These are phyloP conservation scores for Metschnikowia bowlesiae DNA, from an alignment of 805 yeast genomes.

Conservation along the genomic window DNA sequence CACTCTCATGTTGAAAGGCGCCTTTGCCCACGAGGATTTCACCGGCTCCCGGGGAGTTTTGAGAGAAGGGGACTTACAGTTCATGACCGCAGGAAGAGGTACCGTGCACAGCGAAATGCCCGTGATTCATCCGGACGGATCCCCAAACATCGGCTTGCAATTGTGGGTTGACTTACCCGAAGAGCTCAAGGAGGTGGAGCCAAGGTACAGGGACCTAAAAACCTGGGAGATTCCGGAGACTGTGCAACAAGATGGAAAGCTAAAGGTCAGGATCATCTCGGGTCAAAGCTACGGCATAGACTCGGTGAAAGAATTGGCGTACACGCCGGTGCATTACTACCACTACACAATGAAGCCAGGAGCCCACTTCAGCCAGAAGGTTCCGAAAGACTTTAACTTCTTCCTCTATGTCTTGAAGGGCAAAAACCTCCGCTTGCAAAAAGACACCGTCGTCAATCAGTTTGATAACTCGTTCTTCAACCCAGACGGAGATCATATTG, in stretches of 20 bases:
- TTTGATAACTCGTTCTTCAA: conserved; percentile 60
- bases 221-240: conserved; percentile 68
- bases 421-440: conserved; percentile 42
- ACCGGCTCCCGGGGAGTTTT: conserved; percentile 78
- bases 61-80: conserved; percentile 80
- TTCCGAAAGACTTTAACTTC: conserved; percentile 59
- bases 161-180: conserved; percentile 50
- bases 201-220: conserved; percentile 72
- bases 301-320: conserved; percentile 69
- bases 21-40: conserved; percentile 78
- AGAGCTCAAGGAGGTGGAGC: conserved; percentile 43
- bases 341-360: conserved; percentile 60
- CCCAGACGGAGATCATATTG: conserved; percentile 59
- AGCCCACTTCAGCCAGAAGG: conserved; percentile 55
- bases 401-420: conserved; percentile 70
- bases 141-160: conserved; percentile 55
- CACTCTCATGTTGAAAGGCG: conserved; percentile 61
- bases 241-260: conserved; percentile 56
- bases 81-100: conserved; percentile 92
- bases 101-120: conserved; percentile 88
- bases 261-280: conserved; percentile 66
- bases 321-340: conserved; percentile 75
- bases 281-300: conserved; percentile 74
- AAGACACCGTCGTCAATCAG: conserved; percentile 28
- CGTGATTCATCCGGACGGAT: conserved; percentile 39